These are phyloP conservation scores for Cucumis hystrix DNA, from an alignment of 306 rosid species.

Conservation along the genomic window DNA sequence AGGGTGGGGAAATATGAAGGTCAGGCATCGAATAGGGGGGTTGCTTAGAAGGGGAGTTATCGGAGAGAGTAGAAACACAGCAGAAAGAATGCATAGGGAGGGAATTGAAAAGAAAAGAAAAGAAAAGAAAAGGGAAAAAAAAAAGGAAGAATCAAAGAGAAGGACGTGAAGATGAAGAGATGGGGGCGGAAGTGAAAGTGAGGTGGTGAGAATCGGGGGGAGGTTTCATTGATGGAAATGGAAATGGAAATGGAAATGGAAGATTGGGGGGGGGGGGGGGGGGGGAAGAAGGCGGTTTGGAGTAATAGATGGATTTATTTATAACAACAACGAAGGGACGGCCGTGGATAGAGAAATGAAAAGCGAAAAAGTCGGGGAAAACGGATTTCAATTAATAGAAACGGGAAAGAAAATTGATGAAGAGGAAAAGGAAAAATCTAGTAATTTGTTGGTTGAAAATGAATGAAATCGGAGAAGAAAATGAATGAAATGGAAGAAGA, in stretches of 20 bases:
- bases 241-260: neutral
- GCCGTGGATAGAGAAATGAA: neutral
- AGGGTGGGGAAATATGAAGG: conserved; percentile 32
- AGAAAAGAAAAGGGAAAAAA: neutral
- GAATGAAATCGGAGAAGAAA: neutral
- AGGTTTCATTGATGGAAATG: conserved; percentile 14
- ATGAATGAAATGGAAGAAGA: neutral
- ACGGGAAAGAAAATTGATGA: neutral
- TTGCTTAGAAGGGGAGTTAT: conserved; percentile 48
- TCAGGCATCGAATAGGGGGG: conserved; percentile 28
- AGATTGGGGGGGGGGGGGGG: no score
- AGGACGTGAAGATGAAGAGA: conserved; percentile 5
- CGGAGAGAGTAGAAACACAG: conserved; percentile 63
- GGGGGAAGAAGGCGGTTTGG: conserved; percentile 3
- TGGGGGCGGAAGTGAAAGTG: conserved; percentile 6
- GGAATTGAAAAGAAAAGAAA: conserved; percentile 2
- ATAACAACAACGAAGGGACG: neutral
- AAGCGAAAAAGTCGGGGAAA: neutral
- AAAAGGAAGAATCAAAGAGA: neutral
- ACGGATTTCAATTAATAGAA: neutral
- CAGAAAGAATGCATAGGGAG: conserved; percentile 79
- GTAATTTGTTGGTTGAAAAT: neutral
- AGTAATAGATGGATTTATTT: neutral
- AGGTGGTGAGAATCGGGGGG: neutral
- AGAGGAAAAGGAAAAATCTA: neutral